Base-by-base conservation (phyloP, 2,329 filamentous ascomycete species). In the Trichothecium sympodiale region DNA sequence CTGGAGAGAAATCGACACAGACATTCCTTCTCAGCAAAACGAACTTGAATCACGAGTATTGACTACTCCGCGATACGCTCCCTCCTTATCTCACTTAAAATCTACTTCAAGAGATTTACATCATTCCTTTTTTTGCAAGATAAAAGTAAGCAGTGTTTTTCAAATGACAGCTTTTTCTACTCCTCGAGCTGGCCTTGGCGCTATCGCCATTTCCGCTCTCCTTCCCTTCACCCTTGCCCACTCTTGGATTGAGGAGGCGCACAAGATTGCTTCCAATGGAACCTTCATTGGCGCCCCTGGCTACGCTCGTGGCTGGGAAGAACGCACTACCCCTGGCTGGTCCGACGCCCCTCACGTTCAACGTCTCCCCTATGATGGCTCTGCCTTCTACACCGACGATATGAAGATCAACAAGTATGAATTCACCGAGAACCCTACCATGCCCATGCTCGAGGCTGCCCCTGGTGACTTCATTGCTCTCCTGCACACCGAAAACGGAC, bases 221-320 rank as follows among this genome's bases (percentile, higher is more conserved):
- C 44, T 42, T 8, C 40, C 40, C 26, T 36, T 46, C 5, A 55
- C 50, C 25, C 46, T 45, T 17, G 79, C 75, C 26, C 89, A 95
- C 59, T 81, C 77, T 14, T 95, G 88, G 88, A 71, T 89, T 33
- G 87, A 95, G 59, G 67, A 80, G 48, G 65, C 89, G 34, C 73
- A 67, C 42, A 74, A 77, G 38, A 77, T 95, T 53, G 74, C 73
- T 18, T 82, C 86, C 48, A 88, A 87, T 37, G 82, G 82, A 18
- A 55, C 69, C 7, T 64, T 73, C 27, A 5, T 37, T 23, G 40
- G 38, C 10, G 25, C 23, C 14, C 27, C 17, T 17, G 89, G 89
- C 23, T 94, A 80, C 53, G 64, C 81, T n/a, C 80, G 87, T 43
- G 80, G 77, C 32, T 85, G 77, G 50, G 56, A 77, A 13, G 57